Evolutionary conservation across 208 protist species (phyloP), one percentile per base, ranked within the genome.

Genomic region (Blechomonas ayalai): DNA sequence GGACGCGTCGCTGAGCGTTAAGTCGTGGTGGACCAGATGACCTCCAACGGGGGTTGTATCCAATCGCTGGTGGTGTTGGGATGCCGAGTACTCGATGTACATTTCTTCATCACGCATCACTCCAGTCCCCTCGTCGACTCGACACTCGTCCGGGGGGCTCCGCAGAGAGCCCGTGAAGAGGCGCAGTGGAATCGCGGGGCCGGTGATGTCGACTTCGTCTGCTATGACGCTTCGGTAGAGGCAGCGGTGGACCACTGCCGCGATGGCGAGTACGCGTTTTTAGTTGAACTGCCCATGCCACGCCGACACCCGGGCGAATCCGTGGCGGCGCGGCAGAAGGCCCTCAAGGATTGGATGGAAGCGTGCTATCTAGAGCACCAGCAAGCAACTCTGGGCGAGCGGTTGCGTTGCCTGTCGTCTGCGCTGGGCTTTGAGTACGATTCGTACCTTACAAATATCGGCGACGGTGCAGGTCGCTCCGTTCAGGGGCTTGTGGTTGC

Each of bases 131-230:
- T 70, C 18, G 46, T 70, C 4, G 55, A 48, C 28, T 51, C 63
- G 7, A 32, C 62, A 18, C 47, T 52, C 2, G 50, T 41, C 15
- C 15, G 39, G 12, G 24, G 33, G 10, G 29, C n/a, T n/a, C n/a
- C n/a, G n/a, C n/a, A n/a, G n/a, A n/a, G n/a, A n/a, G n/a, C n/a
- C n/a, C n/a, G n/a, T n/a, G n/a, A n/a, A n/a, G n/a, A n/a, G n/a
- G 24, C 15, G 3, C 36, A 33, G 29, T 48, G 41, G 41, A 22
- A 15, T 8, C 8, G 27, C 12, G 65, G 36, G 0, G 36, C 25
- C 1, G n/a, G 20, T 4, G 59, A 73, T n/a, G 24, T 82, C 16
- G 73, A 82, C 43, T 82, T 77, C 64, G 51, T 65, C 19, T 27
- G 76, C 8, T 69, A 55, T 37, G 58, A 66, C 46, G 10, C 35